Evolutionary conservation across 2,329 filamentous ascomycete genomes (phyloP).

Genomic region (Aspergillus sp.): DNA sequence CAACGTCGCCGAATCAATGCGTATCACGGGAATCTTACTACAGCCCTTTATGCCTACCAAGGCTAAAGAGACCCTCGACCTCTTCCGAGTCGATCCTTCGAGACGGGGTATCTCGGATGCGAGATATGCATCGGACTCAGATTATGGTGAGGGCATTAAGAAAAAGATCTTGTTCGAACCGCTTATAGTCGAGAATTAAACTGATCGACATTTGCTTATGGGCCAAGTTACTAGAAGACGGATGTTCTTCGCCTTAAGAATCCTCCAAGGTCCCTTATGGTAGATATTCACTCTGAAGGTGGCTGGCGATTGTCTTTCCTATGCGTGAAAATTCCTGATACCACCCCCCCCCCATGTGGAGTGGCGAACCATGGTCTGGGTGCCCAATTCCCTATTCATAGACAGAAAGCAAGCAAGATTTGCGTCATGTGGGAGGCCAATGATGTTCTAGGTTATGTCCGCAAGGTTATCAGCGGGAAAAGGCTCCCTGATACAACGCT

Average conservation of each 20-base stretch:
- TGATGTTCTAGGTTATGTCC: constrained; percentile 21
- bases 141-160: constrained; percentile 62
- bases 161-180: constrained; percentile 55
- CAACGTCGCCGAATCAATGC: constrained; percentile 70
- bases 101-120: constrained; percentile 66
- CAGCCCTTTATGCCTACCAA: constrained; percentile 90
- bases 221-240: constrained; percentile 17
- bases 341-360: not conserved
- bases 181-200: constrained; percentile 39
- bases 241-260: not conserved
- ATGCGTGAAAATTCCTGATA: no score
- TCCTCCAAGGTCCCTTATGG: not conserved
- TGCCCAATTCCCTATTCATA: not conserved
- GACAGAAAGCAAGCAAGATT: constrained; percentile 10
- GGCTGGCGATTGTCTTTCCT: no score
- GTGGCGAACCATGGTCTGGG: not conserved
- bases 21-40: constrained; percentile 78
- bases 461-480: constrained; percentile 35
- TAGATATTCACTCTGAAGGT: no score
- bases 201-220: constrained; percentile 20
- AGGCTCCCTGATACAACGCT: constrained; percentile 23
- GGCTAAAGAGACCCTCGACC: constrained; percentile 69
- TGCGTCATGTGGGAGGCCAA: constrained; percentile 25
- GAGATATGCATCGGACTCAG: constrained; percentile 60
- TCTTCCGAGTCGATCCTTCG: constrained; percentile 67